phyloP scores from a whole-genome alignment of 1,284 basidiomycete genomes.

The Ustilago shanxiensis region DNA sequence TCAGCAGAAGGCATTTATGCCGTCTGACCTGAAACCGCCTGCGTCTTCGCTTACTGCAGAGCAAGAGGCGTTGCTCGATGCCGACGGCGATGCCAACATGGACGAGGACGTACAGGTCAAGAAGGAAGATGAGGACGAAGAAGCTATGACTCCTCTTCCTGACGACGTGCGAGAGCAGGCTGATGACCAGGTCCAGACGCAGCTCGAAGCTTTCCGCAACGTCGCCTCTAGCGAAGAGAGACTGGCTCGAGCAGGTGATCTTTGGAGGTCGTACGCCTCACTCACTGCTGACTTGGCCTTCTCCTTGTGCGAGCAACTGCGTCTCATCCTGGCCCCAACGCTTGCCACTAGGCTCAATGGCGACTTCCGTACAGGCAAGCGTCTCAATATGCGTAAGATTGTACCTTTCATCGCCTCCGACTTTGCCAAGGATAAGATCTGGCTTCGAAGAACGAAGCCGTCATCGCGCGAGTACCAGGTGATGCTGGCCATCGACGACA shows the following conservation, averaged over 20 bases:
- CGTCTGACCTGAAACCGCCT: conserved; percentile 54
- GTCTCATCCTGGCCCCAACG: conserved; percentile 95
- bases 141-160: conserved; percentile 55
- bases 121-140: conserved; percentile 71
- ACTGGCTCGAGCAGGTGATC: conserved; percentile 76
- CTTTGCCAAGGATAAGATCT: conserved; percentile 99
- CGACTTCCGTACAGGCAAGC: conserved; percentile 97
- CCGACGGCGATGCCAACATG: conserved; percentile 43
- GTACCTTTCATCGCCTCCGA: conserved; percentile 98
- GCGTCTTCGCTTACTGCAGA: conserved; percentile 25
- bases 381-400: conserved; percentile 99
- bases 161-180: conserved; percentile 57
- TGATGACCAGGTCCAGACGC: conserved; percentile 63
- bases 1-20: conserved; percentile 59
- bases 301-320: conserved; percentile 83
- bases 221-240: conserved; percentile 75
- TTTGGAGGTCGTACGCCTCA: conserved; percentile 91
- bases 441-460: conserved; percentile 93
- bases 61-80: conserved; percentile 38
- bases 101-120: conserved; percentile 74
- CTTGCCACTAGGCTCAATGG: conserved; percentile 93
- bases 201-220: conserved; percentile 75
- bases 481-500: conserved; percentile 93
- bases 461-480: conserved; percentile 96
- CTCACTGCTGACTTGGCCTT: conserved; percentile 92